phyloP scores from a whole-genome alignment of 257 asterid genomes.

The Ehretia macrophylla region DNA sequence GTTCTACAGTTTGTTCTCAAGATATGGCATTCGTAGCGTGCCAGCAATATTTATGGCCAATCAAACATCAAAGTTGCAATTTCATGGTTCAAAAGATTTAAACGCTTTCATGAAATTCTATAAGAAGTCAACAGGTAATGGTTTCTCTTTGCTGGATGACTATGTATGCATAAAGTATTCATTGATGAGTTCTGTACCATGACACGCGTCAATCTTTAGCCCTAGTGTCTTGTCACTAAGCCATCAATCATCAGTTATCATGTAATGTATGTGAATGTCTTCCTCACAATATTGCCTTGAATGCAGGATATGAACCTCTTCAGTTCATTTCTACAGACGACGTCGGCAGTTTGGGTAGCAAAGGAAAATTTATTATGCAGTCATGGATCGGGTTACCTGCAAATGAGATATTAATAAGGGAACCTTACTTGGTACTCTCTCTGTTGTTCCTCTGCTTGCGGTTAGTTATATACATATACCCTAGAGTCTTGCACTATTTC shows the following conservation, averaged over 20 bases:
- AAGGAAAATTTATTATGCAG: conserved; percentile 8
- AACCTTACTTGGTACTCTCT: conserved; percentile 41
- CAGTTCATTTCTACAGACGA: neutral
- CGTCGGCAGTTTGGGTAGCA: conserved; percentile 9
- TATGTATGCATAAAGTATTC: neutral
- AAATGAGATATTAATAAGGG: conserved; percentile 31
- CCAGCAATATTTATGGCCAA: conserved; percentile 55
- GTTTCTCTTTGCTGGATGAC: neutral
- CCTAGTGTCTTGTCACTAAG: too few relatives aligned
- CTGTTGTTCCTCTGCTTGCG: conserved; percentile 34
- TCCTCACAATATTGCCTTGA: neutral
- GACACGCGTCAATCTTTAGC: too few relatives aligned
- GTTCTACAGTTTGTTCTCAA: conserved; percentile 57
- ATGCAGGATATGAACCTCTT: conserved; percentile 14
- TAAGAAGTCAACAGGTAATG: conserved; percentile 54
- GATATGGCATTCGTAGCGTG: conserved; percentile 64
- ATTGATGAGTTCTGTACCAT: too few relatives aligned
- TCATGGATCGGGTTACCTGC: conserved; percentile 25
- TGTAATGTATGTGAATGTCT: too few relatives aligned
- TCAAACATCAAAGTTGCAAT: conserved; percentile 34
- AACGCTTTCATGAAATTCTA: conserved; percentile 45
- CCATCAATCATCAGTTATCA: too few relatives aligned
- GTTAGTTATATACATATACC: conserved; percentile 35
- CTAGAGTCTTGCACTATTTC: conserved; percentile 28
- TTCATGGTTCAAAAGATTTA: conserved; percentile 54